phyloP scores from a whole-genome alignment of 129 eudicot genomes.

The sunflower (Helianthus annuus) region DNA sequence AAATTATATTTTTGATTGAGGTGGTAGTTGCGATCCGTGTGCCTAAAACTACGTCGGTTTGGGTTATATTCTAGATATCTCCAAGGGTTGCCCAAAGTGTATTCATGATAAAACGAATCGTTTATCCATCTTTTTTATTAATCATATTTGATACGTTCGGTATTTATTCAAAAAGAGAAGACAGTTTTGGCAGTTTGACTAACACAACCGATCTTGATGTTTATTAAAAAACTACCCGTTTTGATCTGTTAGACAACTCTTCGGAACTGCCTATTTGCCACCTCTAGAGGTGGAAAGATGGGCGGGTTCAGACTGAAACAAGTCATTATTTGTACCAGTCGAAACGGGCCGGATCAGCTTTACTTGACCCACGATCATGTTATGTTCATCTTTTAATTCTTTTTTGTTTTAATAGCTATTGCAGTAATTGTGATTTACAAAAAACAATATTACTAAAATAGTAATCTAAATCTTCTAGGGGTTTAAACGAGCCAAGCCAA shows the following conservation, averaged over 20 bases:
- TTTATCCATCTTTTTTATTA: not conserved
- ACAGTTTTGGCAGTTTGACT: not conserved
- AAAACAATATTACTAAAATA: no score
- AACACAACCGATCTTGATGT: not conserved
- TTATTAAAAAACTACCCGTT: not conserved
- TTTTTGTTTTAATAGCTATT: not conserved
- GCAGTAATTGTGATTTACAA: not conserved
- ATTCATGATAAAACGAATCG: not conserved
- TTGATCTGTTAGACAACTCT: not conserved
- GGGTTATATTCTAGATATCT: no score
- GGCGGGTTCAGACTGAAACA: not conserved
- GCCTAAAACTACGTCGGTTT: no score
- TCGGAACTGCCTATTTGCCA: not conserved
- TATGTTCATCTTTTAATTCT: not conserved
- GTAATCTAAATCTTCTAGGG: no score
- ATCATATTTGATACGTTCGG: not conserved
- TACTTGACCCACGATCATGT: not conserved
- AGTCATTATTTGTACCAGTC: not conserved
- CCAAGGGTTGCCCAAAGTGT: conserved; percentile 1
- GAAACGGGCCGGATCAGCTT: not conserved
- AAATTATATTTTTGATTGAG: no score
- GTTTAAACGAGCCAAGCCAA: no score
- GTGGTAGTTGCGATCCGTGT: no score
- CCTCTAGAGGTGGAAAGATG: not conserved
- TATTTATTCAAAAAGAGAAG: not conserved